Base-by-base conservation (phyloP, 2,329 filamentous ascomycete species). In the Xylaria arbuscula region DNA sequence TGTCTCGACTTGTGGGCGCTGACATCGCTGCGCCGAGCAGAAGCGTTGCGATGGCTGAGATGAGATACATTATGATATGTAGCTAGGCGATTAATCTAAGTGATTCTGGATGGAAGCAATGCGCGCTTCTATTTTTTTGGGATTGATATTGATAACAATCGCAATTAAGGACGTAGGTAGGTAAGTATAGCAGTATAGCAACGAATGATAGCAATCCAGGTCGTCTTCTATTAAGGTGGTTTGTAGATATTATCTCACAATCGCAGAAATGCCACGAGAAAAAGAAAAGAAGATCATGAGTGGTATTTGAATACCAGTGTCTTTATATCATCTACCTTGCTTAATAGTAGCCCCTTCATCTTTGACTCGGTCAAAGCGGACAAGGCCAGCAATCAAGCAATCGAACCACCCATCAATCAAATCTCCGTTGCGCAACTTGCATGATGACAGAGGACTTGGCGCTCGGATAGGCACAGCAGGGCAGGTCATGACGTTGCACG, bases 11-110 rank as follows among this genome's bases (percentile, higher is more conserved):
- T 2, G 69, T 56, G 1, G 67, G 56, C 2, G 56, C 64, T 34
- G 68, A 62, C 40, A 73, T 64, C 11, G 65, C 58, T 7, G 68
- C 57, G 13, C 71, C 54, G 15, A 69, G 53, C 2, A 75, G 61
- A 7, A 74, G 47, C 9, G 68, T 50, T 6, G 68, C 32, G n/a
- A 63, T 63, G 28, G 53, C 24, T 10, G 66, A 58, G 56, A 54
- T 11, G 51, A 62, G 45, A 68, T 72, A 65, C 73, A 75, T 75
- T 4, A 19, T 34, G 45, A 40, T 42, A 28, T 28, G 28, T 28
- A 28, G 2, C 28, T 28, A 5, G 28, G 28, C 28, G 28, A 28
- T 28, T 28, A 19, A 42, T 24, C 22, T 62, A 36, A 32, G 28
- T 1, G 38, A 8, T 11, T 24, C 34, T 19, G 34, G 24, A 59